phyloP scores from a whole-genome alignment of 352 stramenopile genomes.

The Globisporangium megalacanthum region DNA sequence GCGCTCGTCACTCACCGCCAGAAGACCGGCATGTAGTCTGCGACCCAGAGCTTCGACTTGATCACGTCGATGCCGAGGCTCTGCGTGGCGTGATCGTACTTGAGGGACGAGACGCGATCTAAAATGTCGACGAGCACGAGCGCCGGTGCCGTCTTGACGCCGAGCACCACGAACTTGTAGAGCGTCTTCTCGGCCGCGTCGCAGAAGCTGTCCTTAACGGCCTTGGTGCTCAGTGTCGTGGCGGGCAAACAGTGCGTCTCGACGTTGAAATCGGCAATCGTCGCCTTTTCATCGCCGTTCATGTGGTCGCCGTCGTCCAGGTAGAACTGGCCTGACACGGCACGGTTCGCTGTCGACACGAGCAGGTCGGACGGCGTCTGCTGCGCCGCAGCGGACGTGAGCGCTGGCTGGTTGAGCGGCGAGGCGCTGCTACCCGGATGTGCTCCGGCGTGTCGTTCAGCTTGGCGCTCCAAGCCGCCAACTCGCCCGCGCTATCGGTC shows the following conservation, averaged over 20 bases:
- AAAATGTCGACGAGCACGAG: slow-evolving; percentile 8
- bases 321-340: slow-evolving; percentile 41
- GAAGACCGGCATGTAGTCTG: slow-evolving; percentile 11
- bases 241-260: slow-evolving; percentile 2
- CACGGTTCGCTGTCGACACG: slow-evolving; percentile 25
- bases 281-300: slow-evolving; percentile 17
- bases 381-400: slow-evolving; percentile 39
- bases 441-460: slow-evolving; percentile 57
- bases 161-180: slow-evolving; percentile 22
- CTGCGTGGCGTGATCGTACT: slow-evolving; percentile 14
- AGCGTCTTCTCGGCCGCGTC: slow-evolving; percentile 17
- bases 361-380: slow-evolving; percentile 46
- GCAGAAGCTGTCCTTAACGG: slow-evolving; percentile 13
- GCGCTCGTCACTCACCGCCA: slow-evolving; percentile 8
- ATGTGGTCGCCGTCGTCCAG: slow-evolving; percentile 39
- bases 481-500: slow-evolving; percentile 21
- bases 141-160: slow-evolving; percentile 5
- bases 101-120: slow-evolving; percentile 6
- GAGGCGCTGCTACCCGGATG: slow-evolving; percentile 45
- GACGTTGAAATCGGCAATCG: slow-evolving; percentile 30
- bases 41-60: slow-evolving; percentile 17
- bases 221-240: slow-evolving; percentile 14
- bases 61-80: slow-evolving; percentile 21
- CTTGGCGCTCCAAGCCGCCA: slow-evolving; percentile 24
- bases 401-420: slow-evolving; percentile 35